phyloP scores from a whole-genome alignment of 345 rosid species.

The Brassica nigra region DNA sequence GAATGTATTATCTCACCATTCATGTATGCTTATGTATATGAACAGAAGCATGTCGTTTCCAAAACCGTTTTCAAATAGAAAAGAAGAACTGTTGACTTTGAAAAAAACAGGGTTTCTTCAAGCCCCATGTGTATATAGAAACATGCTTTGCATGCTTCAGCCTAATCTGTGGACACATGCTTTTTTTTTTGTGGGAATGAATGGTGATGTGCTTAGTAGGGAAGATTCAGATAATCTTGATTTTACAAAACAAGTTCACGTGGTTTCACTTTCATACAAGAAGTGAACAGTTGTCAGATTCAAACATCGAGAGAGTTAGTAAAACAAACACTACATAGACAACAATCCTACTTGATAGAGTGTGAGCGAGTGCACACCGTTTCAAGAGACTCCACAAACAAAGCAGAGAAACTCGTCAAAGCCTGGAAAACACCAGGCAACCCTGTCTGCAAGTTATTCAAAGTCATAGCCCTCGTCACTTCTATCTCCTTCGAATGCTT shows the following conservation, averaged over 20 bases:
- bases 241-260: conserved; percentile 9
- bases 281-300: conserved; percentile 20
- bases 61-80: conserved; percentile 15
- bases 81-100: not conserved
- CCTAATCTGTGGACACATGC: not conserved
- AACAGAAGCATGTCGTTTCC: conserved; percentile 11
- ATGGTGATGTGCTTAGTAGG: not conserved
- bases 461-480: conserved; percentile 89
- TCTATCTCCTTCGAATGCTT: conserved; percentile 84
- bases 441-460: conserved; percentile 87
- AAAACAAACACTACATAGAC: not conserved
- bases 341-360: conserved; percentile 56
- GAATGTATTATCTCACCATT: not conserved
- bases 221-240: not conserved
- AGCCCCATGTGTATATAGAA: conserved; percentile 6
- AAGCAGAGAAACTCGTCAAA: conserved; percentile 76
- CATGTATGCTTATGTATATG: conserved; percentile 16
- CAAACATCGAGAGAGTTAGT: not conserved
- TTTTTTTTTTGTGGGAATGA: not conserved
- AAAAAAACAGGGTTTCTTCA: not conserved
- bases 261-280: conserved; percentile 31
- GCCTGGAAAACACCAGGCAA: conserved; percentile 96
- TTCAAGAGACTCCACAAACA: conserved; percentile 67
- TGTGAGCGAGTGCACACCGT: conserved; percentile 75
- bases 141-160: conserved; percentile 1